These are phyloP conservation scores for Epichloe festucae DNA, from an alignment of 2,329 filamentous ascomycete genomes.

Conservation along the genomic window DNA sequence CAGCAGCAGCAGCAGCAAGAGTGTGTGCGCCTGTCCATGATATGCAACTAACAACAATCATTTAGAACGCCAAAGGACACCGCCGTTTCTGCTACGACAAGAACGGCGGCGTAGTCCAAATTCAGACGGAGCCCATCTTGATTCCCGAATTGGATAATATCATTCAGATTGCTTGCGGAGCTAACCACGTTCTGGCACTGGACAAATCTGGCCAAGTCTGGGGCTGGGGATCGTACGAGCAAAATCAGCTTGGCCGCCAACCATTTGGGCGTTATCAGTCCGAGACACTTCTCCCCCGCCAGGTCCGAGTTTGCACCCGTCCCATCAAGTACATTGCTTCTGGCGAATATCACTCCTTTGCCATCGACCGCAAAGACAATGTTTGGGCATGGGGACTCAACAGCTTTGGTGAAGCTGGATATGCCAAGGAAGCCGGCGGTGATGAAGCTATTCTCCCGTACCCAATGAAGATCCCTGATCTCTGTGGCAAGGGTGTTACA, in stretches of 20 bases:
- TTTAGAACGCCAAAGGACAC: slow-evolving; percentile 3
- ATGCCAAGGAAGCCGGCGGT: slow-evolving; percentile 39
- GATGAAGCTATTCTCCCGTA: slow-evolving; percentile 56
- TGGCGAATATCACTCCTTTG: slow-evolving; percentile 75
- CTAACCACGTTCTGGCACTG: slow-evolving; percentile 59
- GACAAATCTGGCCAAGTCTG: slow-evolving; percentile 51
- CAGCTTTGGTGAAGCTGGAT: slow-evolving; percentile 69
- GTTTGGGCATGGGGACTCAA: slow-evolving; percentile 80
- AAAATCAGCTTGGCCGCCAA: slow-evolving; percentile 48
- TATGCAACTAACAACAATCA: not conserved
- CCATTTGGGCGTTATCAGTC: slow-evolving; percentile 51
- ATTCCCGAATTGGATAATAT: slow-evolving; percentile 55
- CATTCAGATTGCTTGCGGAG: slow-evolving; percentile 48
- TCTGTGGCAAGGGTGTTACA: slow-evolving; percentile 50
- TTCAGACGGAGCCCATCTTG: slow-evolving; percentile 37
- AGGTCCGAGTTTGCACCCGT: slow-evolving; percentile 43
- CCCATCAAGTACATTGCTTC: slow-evolving; percentile 41
- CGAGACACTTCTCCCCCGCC: slow-evolving; percentile 46
- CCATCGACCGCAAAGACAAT: slow-evolving; percentile 54
- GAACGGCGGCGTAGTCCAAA: slow-evolving; percentile 23
- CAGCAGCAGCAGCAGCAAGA: not conserved
- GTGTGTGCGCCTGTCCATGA: slow-evolving; percentile 27
- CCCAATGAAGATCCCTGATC: slow-evolving; percentile 51
- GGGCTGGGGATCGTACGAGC: slow-evolving; percentile 62
- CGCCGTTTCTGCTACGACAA: slow-evolving; percentile 42